phyloP scores from a whole-genome alignment of 2,329 filamentous ascomycete genomes.

The Zasmidium citrigriseum region DNA sequence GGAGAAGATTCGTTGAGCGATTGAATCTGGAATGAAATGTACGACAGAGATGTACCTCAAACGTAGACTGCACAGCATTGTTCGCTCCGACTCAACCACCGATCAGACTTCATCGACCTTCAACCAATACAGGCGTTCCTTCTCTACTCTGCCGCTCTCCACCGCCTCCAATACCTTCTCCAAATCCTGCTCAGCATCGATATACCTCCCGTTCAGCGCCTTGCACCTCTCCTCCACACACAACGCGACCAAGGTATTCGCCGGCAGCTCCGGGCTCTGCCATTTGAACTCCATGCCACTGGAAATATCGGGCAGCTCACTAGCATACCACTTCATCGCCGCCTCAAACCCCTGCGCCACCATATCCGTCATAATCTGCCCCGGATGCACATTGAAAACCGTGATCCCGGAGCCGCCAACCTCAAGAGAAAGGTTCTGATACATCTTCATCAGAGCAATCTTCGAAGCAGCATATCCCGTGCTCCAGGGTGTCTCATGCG shows the following conservation, averaged over 20 bases:
- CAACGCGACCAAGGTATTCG: constrained; percentile 7
- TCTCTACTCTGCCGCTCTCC: constrained; percentile 7
- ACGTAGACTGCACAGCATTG: too few species aligned
- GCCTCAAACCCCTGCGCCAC: background rate
- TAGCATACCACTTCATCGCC: background rate
- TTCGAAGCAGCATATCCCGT: constrained; percentile 4
- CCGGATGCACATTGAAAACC: constrained; percentile 4
- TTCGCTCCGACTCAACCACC: too few species aligned
- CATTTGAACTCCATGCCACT: background rate
- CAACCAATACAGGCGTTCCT: constrained; percentile 9
- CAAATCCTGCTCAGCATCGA: constrained; percentile 11
- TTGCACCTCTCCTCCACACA: constrained; percentile 12
- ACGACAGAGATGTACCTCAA: too few species aligned
- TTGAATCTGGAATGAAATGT: too few species aligned
- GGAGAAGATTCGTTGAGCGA: too few species aligned
- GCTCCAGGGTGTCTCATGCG: background rate
- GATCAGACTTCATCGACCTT: constrained; percentile 7
- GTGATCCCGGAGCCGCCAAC: background rate
- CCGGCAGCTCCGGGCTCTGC: constrained; percentile 5
- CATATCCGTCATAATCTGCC: constrained; percentile 1
- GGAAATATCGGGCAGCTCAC: background rate
- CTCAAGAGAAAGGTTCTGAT: constrained; percentile 1
- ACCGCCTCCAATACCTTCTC: constrained; percentile 5
- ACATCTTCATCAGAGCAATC: background rate
- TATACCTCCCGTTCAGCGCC: constrained; percentile 3